Percentiles rank a stretch among this genome's conserved stretches.
Evolutionary conservation across 176 grass and related monocot species (phyloP).

Genomic region (Cenchrus americanus): DNA sequence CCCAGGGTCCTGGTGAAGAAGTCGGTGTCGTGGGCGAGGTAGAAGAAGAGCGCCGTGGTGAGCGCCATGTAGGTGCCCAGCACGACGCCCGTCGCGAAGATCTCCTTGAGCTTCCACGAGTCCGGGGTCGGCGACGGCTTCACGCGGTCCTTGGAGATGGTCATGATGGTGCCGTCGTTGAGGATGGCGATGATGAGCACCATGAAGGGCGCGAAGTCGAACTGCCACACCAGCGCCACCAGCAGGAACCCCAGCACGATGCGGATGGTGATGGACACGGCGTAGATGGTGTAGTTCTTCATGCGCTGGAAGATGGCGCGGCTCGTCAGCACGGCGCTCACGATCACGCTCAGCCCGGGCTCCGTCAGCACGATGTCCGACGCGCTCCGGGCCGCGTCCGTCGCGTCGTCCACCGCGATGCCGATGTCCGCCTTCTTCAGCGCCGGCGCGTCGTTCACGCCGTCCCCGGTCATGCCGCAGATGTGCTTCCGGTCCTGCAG

Average conservation of each 20-base stretch:
- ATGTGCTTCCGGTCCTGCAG: slow-evolving; percentile 98
- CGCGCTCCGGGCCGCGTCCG: slow-evolving; percentile 82
- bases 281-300: slow-evolving; percentile 99
- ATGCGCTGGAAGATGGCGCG: slow-evolving; percentile 97
- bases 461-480: slow-evolving; percentile 96
- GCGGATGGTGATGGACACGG: slow-evolving; percentile 97
- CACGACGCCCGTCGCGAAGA: slow-evolving; percentile 90
- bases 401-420: slow-evolving; percentile 88
- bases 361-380: slow-evolving; percentile 99
- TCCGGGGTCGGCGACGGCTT: slow-evolving; percentile 87
- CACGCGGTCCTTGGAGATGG: slow-evolving; percentile 98
- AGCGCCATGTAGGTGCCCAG: slow-evolving; percentile 95
- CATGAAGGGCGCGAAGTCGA: slow-evolving; percentile 99
- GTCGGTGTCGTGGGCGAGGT: slow-evolving; percentile 72
- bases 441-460: slow-evolving; percentile 94
- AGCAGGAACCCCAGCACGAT: slow-evolving; percentile 94
- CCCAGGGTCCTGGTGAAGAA: slow-evolving; percentile 60
- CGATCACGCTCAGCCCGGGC: slow-evolving; percentile 95
- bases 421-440: slow-evolving; percentile 99
- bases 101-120: slow-evolving; percentile 96
- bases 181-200: slow-evolving; percentile 95
- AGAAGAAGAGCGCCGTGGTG: slow-evolving; percentile 90
- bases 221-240: slow-evolving; percentile 89
- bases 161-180: slow-evolving; percentile 99
- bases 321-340: slow-evolving; percentile 91